These are phyloP conservation scores for Exophiala sideris DNA, from an alignment of 2,329 filamentous ascomycete genomes.

Conservation along the genomic window DNA sequence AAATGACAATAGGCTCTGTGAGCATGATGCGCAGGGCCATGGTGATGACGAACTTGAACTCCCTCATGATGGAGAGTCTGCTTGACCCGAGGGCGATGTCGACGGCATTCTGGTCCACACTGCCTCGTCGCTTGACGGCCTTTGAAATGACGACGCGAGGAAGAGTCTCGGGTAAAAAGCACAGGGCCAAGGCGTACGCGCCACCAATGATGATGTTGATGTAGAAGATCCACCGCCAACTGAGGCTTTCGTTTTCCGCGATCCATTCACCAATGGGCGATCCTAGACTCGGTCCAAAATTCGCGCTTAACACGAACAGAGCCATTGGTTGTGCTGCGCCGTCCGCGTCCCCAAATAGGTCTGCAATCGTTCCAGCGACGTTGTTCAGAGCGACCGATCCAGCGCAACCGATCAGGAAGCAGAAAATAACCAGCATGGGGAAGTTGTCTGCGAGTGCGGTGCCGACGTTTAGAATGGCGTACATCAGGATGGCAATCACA, in stretches of 20 bases:
- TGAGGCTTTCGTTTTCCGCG: conserved; percentile 35
- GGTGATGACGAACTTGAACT: conserved; percentile 41
- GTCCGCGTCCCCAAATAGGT: conserved; percentile 33
- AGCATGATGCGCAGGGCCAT: conserved; percentile 45
- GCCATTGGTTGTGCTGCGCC: conserved; percentile 44
- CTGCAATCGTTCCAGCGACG: conserved; percentile 37
- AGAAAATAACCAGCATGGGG: conserved; percentile 40
- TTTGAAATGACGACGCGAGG: conserved; percentile 39
- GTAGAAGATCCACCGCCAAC: conserved; percentile 37
- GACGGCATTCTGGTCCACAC: conserved; percentile 30
- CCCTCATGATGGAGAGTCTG: conserved; percentile 37
- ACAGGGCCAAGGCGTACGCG: conserved; percentile 36
- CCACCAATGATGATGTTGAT: conserved; percentile 42
- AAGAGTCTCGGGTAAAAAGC: conserved; percentile 41
- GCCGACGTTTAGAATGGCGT: conserved; percentile 38
- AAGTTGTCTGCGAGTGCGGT: conserved; percentile 36
- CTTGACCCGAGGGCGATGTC: conserved; percentile 35
- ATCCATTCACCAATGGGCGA: conserved; percentile 43
- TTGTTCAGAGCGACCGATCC: conserved; percentile 38
- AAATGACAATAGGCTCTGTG: conserved; percentile 42
- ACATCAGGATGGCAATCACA: conserved; percentile 33
- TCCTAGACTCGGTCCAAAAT: conserved; percentile 40
- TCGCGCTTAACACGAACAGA: conserved; percentile 41
- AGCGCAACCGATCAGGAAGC: conserved; percentile 36
- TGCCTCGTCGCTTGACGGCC: conserved; percentile 32